A percentile compares a stretch with the other conserved stretches of the same genome.
Conservation (phyloP, 148 eudicot genomes). For the Dianthus caryophyllus region DNA sequence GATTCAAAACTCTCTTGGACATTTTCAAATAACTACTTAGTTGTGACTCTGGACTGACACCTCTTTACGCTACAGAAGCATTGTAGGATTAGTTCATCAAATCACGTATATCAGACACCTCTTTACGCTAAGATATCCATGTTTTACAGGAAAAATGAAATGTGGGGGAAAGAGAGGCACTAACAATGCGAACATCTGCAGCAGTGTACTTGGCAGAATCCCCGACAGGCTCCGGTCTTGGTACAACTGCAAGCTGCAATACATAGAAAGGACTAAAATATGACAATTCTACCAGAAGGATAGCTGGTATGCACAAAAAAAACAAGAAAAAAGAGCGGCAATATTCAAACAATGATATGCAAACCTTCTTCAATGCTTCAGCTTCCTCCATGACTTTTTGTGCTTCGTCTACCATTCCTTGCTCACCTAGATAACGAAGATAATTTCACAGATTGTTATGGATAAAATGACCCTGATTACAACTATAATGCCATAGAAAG, state of each 20-base stretch:
- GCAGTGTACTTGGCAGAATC: constrained; percentile 84
- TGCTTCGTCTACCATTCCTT: constrained; percentile 97
- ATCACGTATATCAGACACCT: too few species aligned
- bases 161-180: constrained; percentile 18
- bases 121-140: too few species aligned
- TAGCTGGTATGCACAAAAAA: background rate
- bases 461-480: background rate
- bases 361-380: constrained; percentile 94
- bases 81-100: too few species aligned
- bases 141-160: background rate
- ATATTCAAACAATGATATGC: background rate
- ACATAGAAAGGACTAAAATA: constrained; percentile 11
- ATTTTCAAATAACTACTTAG: too few species aligned
- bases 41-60: too few species aligned
- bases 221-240: constrained; percentile 61
- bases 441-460: constrained; percentile 12
- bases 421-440: constrained; percentile 60
- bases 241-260: constrained; percentile 47
- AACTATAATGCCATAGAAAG: background rate
- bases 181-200: constrained; percentile 95
- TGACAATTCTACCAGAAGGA: background rate
- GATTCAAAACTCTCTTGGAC: too few species aligned
- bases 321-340: background rate
- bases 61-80: too few species aligned
- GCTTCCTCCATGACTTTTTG: constrained; percentile 96